A percentile compares a stretch with the other conserved stretches of the same genome.
These are phyloP conservation scores for Colletotrichum sansevieriae DNA, from an alignment of 2,329 filamentous ascomycete species.

Conservation along the genomic window DNA sequence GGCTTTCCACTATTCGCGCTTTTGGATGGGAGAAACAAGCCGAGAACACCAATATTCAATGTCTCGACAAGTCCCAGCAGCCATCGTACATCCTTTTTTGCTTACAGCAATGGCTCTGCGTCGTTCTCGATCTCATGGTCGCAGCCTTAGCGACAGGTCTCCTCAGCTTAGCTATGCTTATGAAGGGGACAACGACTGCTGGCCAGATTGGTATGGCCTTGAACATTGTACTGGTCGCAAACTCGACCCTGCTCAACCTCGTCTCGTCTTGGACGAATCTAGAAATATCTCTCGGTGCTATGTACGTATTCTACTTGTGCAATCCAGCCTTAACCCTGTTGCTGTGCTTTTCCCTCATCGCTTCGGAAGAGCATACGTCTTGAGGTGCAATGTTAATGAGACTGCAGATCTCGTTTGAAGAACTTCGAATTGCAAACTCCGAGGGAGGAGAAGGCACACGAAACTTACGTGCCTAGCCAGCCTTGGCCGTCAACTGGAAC, in stretches of 20 bases:
- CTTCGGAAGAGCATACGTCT: too few relatives aligned
- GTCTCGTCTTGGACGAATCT: constrained; percentile 49
- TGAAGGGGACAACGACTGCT: constrained; percentile 31
- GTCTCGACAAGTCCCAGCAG: constrained; percentile 66
- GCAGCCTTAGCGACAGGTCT: constrained; percentile 60
- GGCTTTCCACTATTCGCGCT: constrained; percentile 64
- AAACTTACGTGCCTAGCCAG: constrained; percentile 42
- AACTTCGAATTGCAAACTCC: constrained; percentile 47
- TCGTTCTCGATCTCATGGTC: constrained; percentile 64
- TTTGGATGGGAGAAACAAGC: constrained; percentile 65
- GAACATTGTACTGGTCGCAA: constrained; percentile 45
- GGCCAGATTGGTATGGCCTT: constrained; percentile 44
- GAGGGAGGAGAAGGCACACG: constrained; percentile 46
- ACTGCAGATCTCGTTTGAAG: constrained; percentile 44
- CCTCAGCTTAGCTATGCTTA: constrained; percentile 57
- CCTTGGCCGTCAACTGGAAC: constrained; percentile 51
- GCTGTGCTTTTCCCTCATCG: not conserved
- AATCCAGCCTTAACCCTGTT: not conserved
- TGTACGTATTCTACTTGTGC: constrained; percentile 24
- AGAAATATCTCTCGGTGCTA: constrained; percentile 48
- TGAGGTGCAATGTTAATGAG: not conserved
- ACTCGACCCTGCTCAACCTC: constrained; percentile 48
- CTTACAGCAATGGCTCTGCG: constrained; percentile 68
- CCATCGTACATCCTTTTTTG: constrained; percentile 70
- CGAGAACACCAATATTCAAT: constrained; percentile 57